A percentile compares a stretch with the other conserved stretches of the same genome.
phyloP scores from a whole-genome alignment of 345 rosid species.

The Pelargonium nanum region DNA sequence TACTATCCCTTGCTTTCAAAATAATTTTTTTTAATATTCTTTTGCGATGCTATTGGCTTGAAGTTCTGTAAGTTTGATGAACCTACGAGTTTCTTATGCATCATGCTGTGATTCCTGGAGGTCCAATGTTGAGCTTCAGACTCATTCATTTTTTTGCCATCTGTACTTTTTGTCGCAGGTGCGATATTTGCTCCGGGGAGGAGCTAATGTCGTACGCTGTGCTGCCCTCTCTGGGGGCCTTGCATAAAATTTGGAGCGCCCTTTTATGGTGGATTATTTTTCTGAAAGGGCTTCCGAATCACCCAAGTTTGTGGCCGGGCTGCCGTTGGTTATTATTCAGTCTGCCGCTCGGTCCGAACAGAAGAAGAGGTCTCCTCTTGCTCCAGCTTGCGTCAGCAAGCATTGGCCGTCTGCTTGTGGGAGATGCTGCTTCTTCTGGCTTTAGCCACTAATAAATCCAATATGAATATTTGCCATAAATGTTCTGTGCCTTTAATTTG shows the following conservation, averaged over 20 bases:
- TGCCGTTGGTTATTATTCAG: constrained; percentile 73
- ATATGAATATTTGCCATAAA: constrained; percentile 32
- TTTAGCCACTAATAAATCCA: constrained; percentile 33
- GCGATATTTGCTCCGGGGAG: constrained; percentile 96
- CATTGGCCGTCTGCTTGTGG: constrained; percentile 65
- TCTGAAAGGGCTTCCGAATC: constrained; percentile 58
- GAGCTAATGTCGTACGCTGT: constrained; percentile 99
- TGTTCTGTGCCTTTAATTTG: constrained; percentile 42
- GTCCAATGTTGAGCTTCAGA: constrained; percentile 45
- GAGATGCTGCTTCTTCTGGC: constrained; percentile 97
- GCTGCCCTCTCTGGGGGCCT: constrained; percentile 60
- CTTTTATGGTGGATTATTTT: constrained; percentile 64
- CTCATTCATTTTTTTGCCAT: constrained; percentile 55
- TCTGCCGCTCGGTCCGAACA: constrained; percentile 52
- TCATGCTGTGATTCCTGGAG: constrained; percentile 33
- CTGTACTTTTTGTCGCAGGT: constrained; percentile 93
- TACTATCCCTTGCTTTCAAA: not conserved
- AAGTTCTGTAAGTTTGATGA: constrained; percentile 19
- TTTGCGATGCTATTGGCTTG: not conserved
- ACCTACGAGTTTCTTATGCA: constrained; percentile 15
- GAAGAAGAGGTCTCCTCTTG: constrained; percentile 95
- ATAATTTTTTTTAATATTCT: too few species aligned
- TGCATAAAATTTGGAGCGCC: constrained; percentile 69
- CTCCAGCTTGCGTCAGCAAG: constrained; percentile 79
- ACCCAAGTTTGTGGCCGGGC: constrained; percentile 66